phyloP scores from a whole-genome alignment of 1,139 yeast genomes.

The Scheffersomyces insectosa region DNA sequence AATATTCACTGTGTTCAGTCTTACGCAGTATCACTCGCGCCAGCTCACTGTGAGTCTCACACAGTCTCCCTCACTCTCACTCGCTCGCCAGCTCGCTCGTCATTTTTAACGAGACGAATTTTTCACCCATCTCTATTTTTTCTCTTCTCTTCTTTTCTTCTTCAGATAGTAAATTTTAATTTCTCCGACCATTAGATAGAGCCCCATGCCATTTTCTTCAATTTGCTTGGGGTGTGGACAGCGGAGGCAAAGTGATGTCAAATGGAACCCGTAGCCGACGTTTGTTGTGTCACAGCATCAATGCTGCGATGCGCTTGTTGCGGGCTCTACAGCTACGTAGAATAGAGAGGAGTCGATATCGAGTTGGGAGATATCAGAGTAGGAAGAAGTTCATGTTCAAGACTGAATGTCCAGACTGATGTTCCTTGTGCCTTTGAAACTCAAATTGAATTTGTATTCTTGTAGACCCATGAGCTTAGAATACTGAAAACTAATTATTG shows the following conservation, averaged over 20 bases:
- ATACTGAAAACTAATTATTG: no score
- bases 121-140: conserved; percentile 3
- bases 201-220: conserved; percentile 46
- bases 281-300: not conserved
- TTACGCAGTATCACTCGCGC: no score
- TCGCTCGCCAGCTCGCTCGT: not conserved
- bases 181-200: conserved; percentile 59
- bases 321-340: not conserved
- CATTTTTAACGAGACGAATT: not conserved
- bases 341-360: no score
- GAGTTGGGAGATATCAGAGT: no score
- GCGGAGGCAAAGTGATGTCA: conserved; percentile 54
- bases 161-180: conserved; percentile 24
- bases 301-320: not conserved
- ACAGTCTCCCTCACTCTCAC: no score
- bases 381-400: no score
- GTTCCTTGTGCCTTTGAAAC: no score
- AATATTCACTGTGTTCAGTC: no score
- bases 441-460: no score
- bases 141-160: conserved; percentile 12
- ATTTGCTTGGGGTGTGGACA: conserved; percentile 66
- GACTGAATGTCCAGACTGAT: no score
- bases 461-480: no score
- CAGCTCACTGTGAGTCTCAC: no score
- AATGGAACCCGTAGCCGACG: not conserved